A percentile compares a stretch with the other conserved stretches of the same genome.
Conservation (phyloP, 2,329 filamentous ascomycete genomes). For the Dothistroma pini region DNA sequence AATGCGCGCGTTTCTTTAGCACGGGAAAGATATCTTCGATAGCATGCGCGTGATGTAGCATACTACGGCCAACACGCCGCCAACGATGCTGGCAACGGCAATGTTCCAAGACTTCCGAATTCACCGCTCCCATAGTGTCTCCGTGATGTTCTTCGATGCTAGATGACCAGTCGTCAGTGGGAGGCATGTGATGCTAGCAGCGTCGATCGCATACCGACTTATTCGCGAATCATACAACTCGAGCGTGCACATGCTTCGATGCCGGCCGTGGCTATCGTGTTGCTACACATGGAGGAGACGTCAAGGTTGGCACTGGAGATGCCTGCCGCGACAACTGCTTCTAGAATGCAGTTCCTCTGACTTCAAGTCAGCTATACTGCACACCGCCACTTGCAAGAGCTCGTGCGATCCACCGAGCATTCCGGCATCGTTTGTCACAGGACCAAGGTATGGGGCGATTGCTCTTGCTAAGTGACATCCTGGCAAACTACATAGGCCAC, state of each 20-base stretch:
- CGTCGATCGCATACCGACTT: constrained; percentile 12
- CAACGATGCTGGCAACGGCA: constrained; percentile 14
- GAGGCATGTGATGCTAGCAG: neutral
- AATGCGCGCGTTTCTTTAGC: constrained; percentile 13
- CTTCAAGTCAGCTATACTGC: neutral
- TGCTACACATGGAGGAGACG: constrained; percentile 14
- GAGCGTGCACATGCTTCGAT: constrained; percentile 10
- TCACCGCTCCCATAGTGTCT: constrained; percentile 13
- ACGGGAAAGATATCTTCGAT: constrained; percentile 18
- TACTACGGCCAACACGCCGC: constrained; percentile 5
- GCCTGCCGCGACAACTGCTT: constrained; percentile 12
- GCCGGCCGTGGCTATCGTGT: constrained; percentile 13
- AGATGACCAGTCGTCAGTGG: neutral
- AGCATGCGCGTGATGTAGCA: constrained; percentile 17
- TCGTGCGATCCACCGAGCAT: constrained; percentile 14
- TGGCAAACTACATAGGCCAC: constrained; percentile 10
- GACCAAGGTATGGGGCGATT: constrained; percentile 10
- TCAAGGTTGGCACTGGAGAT: constrained; percentile 10
- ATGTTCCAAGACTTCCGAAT: constrained; percentile 6
- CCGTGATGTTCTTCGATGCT: constrained; percentile 22
- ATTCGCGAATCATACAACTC: constrained; percentile 14
- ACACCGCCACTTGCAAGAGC: neutral
- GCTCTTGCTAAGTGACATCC: constrained; percentile 12
- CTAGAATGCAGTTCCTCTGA: constrained; percentile 14
- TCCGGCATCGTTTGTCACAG: constrained; percentile 14